phyloP scores from a whole-genome alignment of 2,329 filamentous ascomycete genomes.

The Aaosphaeria pasadenensis region DNA sequence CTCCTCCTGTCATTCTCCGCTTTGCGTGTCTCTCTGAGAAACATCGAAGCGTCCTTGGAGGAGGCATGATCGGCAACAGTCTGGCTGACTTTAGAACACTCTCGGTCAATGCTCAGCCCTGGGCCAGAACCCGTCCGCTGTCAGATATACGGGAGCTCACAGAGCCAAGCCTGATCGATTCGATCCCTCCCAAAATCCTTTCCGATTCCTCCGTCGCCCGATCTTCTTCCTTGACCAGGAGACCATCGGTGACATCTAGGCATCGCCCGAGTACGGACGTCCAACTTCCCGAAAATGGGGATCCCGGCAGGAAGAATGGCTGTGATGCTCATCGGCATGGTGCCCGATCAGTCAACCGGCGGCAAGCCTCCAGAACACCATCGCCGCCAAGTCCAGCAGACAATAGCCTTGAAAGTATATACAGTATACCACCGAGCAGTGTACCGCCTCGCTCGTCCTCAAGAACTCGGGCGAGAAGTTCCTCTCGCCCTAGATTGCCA shows the following conservation, averaged over 20 bases:
- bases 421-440: conserved; percentile 44
- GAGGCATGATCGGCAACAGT: conserved; percentile 24
- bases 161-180: conserved; percentile 46
- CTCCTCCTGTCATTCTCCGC: conserved; percentile 1
- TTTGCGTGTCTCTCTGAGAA: too few species aligned
- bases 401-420: conserved; percentile 42
- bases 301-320: conserved; percentile 26
- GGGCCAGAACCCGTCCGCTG: conserved; percentile 41
- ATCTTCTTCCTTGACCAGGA: conserved; percentile 30
- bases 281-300: conserved; percentile 23
- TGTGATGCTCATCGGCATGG: conserved; percentile 19
- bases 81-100: conserved; percentile 22
- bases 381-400: conserved; percentile 31
- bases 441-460: conserved; percentile 49
- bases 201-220: conserved; percentile 15
- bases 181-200: conserved; percentile 25
- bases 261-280: conserved; percentile 28
- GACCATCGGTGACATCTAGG: conserved; percentile 28
- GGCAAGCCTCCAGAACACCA: conserved; percentile 24
- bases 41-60: conserved; percentile 1
- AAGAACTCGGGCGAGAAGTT: conserved; percentile 22
- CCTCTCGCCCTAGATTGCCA: conserved; percentile 18
- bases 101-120: conserved; percentile 22
- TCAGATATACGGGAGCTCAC: conserved; percentile 52
- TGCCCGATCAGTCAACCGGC: conserved; percentile 22